Base-by-base conservation (phyloP, 2,329 filamentous ascomycete species). In the Claviceps digitariae region DNA sequence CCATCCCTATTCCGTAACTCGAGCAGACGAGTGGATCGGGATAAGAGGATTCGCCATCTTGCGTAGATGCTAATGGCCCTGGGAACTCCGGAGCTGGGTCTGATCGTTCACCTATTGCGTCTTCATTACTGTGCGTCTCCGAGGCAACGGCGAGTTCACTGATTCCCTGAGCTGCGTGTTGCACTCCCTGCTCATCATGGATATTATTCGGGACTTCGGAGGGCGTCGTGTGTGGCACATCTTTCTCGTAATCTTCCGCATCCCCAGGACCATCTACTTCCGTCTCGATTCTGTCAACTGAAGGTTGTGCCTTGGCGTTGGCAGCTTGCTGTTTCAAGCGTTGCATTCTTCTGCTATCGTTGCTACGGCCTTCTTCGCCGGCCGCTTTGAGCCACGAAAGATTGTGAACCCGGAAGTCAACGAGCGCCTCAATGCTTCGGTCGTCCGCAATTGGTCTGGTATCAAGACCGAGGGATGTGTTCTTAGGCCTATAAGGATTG, bases 371-470 rank as follows among this genome's bases (percentile, higher is more conserved):
- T 55, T 80, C 77, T 54, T 82, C 79, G 15, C 78, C 79, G 17
- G 71, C 68, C 12, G 73, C 77, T 63, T 79, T 80, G 48, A 97
- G 72, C 89, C 90, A 96, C 44, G 78, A 79, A 27, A 95, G 73
- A 65, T 98, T 98, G 52, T 94, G 91, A 43, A 87, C 76, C 27
- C 87, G 83, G 67, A 96, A 96, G 64, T 97, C 90, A 9, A 97
- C 89, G 23, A 97, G 76, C 25, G 83, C 84, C 66, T 97, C 91
- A 6, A 95, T 82, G 62, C 90, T 96, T 56, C 93, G 83, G 51
- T 87, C 85, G 68, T 98, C 93, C 2, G 93, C 91, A 49, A 97
- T 83, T 36, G 86, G 85, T 52, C 83, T 86, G 0, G 93, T 98
- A 60, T 97, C 90, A 61, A 96, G 90, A 0, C 93, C 93, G 2